These are phyloP conservation scores for Scenedesmus sp. DNA, from an alignment of 163 green algal genomes.

Conservation along the genomic window DNA sequence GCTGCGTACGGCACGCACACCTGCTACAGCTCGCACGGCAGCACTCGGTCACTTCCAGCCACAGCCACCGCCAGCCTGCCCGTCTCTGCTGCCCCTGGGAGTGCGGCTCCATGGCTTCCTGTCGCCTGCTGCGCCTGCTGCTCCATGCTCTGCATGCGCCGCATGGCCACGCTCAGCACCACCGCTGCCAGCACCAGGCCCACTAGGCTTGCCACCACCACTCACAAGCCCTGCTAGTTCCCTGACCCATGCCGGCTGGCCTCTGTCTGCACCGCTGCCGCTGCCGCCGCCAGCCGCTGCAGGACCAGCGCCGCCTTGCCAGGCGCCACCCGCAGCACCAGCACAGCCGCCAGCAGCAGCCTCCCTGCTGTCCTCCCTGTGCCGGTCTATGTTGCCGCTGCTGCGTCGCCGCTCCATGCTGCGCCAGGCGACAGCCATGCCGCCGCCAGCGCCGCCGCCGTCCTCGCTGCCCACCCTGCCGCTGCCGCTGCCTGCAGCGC, in stretches of 20 bases:
- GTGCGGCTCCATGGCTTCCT: slow-evolving; percentile 1
- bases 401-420: not conserved
- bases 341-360: not conserved
- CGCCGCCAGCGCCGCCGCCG: not conserved
- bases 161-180: not conserved
- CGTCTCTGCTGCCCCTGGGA: not conserved
- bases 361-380: not conserved
- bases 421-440: not conserved
- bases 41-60: not conserved
- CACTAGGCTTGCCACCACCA: not conserved
- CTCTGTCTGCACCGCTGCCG: not conserved
- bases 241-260: not conserved
- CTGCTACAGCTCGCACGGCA: not conserved
- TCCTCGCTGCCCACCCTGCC: not conserved
- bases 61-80: not conserved
- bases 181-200: not conserved
- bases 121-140: not conserved
- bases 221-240: not conserved
- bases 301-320: not conserved
- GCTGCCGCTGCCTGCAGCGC: slow-evolving; percentile 10
- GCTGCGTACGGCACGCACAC: not conserved
- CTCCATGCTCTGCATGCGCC: not conserved
- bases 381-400: not conserved
- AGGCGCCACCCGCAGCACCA: not conserved
- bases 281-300: not conserved